These are phyloP conservation scores for Plasmopara viticola DNA, from an alignment of 352 stramenopile genomes.

Conservation along the genomic window DNA sequence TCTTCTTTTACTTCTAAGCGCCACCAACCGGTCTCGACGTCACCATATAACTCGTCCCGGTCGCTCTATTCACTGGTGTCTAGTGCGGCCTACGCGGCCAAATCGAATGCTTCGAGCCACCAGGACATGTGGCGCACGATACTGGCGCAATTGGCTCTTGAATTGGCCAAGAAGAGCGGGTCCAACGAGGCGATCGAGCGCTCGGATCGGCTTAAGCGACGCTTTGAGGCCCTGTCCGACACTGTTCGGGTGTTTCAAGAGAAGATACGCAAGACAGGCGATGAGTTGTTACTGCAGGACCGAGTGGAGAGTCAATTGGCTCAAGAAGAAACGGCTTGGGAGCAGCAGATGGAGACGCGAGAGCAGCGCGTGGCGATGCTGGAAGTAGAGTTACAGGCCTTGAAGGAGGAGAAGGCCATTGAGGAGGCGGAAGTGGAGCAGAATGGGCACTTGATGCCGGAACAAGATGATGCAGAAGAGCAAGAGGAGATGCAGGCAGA, in stretches of 20 bases:
- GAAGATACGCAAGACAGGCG: slow-evolving; percentile 24
- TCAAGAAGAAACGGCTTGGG: slow-evolving; percentile 50
- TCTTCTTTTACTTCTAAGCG: slow-evolving; percentile 6
- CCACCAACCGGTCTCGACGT: slow-evolving; percentile 3
- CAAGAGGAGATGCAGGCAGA: slow-evolving; percentile 6
- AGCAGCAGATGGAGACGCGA: slow-evolving; percentile 47
- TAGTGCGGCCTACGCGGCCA: slow-evolving; percentile 19
- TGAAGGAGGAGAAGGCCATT: slow-evolving; percentile 29
- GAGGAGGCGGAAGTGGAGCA: slow-evolving; percentile 5
- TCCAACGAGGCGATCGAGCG: slow-evolving; percentile 20
- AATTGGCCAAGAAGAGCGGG: slow-evolving; percentile 12
- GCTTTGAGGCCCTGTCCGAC: slow-evolving; percentile 38
- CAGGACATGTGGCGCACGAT: slow-evolving; percentile 27
- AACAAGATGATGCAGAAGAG: slow-evolving; percentile 8
- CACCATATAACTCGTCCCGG: slow-evolving; percentile 7
- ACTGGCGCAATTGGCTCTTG: slow-evolving; percentile 21
- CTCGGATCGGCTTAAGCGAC: slow-evolving; percentile 26
- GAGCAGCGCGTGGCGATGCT: slow-evolving; percentile 40
- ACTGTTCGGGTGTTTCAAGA: slow-evolving; percentile 31
- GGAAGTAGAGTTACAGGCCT: slow-evolving; percentile 44
- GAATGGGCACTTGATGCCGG: neutral
- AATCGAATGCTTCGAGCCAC: slow-evolving; percentile 7
- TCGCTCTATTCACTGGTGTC: slow-evolving; percentile 42
- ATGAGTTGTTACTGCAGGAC: slow-evolving; percentile 44
- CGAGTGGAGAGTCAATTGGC: slow-evolving; percentile 52